These are phyloP conservation scores for Conidiobolus incongruus DNA, from an alignment of 371 early-diverging fungal genomes.

Conservation along the genomic window DNA sequence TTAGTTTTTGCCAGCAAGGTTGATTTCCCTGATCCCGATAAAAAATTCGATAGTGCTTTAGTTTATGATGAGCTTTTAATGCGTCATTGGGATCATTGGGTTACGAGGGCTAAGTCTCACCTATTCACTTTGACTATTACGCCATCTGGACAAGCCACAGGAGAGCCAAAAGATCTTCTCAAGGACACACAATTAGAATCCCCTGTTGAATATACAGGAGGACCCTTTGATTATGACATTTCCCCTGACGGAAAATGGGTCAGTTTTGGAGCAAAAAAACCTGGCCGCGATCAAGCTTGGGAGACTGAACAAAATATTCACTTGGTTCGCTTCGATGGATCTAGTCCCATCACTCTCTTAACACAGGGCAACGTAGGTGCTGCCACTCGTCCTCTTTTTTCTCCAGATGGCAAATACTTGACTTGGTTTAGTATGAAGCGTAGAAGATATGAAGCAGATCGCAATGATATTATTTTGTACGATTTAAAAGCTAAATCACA, in stretches of 20 bases:
- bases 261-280: slow-evolving; percentile 44
- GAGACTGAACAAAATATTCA: slow-evolving; percentile 46
- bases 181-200: slow-evolving; percentile 21
- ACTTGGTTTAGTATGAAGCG: slow-evolving; percentile 47
- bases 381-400: slow-evolving; percentile 31
- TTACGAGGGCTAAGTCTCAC: slow-evolving; percentile 25
- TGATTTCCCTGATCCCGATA: too few relatives aligned
- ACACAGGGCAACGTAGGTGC: slow-evolving; percentile 35
- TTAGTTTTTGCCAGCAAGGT: slow-evolving; percentile 27
- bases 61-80: slow-evolving; percentile 36
- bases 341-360: slow-evolving; percentile 14
- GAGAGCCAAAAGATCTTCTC: slow-evolving; percentile 23
- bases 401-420: slow-evolving; percentile 26
- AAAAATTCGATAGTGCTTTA: slow-evolving; percentile 20
- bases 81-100: slow-evolving; percentile 42
- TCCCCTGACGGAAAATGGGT: slow-evolving; percentile 27
- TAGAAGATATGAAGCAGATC: slow-evolving; percentile 51
- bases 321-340: slow-evolving; percentile 23
- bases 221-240: slow-evolving; percentile 24
- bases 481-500: slow-evolving; percentile 8
- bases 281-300: slow-evolving; percentile 41
- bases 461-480: slow-evolving; percentile 31
- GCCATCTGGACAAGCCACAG: slow-evolving; percentile 8
- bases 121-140: too few relatives aligned
- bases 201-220: slow-evolving; percentile 27